A percentile compares a stretch with the other conserved stretches of the same genome.
phyloP scores from a whole-genome alignment of 2,329 filamentous ascomycete species.

The Fusarium sp. region DNA sequence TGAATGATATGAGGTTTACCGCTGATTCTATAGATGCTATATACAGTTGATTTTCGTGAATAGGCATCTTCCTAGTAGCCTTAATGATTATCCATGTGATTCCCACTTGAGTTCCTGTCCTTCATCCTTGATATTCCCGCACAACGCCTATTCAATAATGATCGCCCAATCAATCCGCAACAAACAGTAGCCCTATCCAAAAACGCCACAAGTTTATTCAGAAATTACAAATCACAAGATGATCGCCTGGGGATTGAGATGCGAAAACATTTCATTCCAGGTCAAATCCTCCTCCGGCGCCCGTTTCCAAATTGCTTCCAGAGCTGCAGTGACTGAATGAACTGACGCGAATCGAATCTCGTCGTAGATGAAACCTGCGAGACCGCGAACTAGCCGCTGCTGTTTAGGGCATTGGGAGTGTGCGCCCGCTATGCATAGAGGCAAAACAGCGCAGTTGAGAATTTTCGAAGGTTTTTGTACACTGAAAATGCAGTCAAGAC shows the following conservation, averaged over 20 bases:
- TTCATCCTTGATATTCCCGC: too few relatives aligned
- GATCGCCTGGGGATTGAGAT: slow-evolving; percentile 46
- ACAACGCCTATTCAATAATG: too few relatives aligned
- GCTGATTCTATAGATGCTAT: too few relatives aligned
- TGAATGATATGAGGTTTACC: too few relatives aligned
- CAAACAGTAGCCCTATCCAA: too few relatives aligned
- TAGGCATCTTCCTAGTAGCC: too few relatives aligned
- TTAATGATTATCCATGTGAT: too few relatives aligned
- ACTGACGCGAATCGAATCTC: slow-evolving; percentile 58
- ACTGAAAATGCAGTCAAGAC: slow-evolving; percentile 56
- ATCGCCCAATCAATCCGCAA: too few relatives aligned
- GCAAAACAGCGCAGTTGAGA: slow-evolving; percentile 58
- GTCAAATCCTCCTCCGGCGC: slow-evolving; percentile 16
- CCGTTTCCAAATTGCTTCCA: slow-evolving; percentile 46
- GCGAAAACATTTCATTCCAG: slow-evolving; percentile 46
- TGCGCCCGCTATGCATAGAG: slow-evolving; percentile 56
- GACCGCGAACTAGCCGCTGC: slow-evolving; percentile 41
- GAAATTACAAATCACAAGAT: slow-evolving; percentile 29
- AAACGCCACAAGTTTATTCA: too few relatives aligned
- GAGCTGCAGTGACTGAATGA: slow-evolving; percentile 47
- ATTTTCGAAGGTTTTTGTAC: slow-evolving; percentile 55
- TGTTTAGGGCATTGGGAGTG: slow-evolving; percentile 53
- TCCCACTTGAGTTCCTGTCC: too few relatives aligned
- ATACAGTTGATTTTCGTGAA: too few relatives aligned
- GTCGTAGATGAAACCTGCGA: slow-evolving; percentile 48